phyloP scores from a whole-genome alignment of 192 early-diverging fungal species.

The Coemansia sp. region DNA sequence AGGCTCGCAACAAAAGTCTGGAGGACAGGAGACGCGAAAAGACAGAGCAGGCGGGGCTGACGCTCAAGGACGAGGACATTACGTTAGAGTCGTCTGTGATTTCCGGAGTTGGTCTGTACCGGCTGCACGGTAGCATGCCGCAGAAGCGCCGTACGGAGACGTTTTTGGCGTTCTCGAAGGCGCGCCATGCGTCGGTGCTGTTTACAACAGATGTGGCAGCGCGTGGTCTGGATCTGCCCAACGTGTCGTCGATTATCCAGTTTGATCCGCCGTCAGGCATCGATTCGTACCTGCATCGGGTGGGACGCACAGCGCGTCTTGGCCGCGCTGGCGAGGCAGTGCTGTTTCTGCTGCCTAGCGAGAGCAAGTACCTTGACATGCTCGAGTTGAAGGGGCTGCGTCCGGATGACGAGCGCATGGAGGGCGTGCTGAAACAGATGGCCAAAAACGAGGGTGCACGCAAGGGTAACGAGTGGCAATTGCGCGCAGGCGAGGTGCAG shows the following conservation, averaged over 20 bases:
- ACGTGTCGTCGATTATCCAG: slow-evolving; percentile 89
- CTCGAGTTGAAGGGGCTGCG: slow-evolving; percentile 65
- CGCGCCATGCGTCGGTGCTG: slow-evolving; percentile 65
- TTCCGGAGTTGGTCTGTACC: slow-evolving; percentile 68
- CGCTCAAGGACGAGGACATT: slow-evolving; percentile 42
- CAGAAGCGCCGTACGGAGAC: slow-evolving; percentile 77
- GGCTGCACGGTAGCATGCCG: slow-evolving; percentile 86
- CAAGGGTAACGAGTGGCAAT: slow-evolving; percentile 43
- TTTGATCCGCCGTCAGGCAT: slow-evolving; percentile 95
- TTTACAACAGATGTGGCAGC: slow-evolving; percentile 98
- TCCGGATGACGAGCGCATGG: slow-evolving; percentile 62
- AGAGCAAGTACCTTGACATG: slow-evolving; percentile 70
- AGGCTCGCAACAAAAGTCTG: neutral
- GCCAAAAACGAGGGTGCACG: slow-evolving; percentile 54
- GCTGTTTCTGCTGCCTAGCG: slow-evolving; percentile 87
- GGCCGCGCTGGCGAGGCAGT: slow-evolving; percentile 85
- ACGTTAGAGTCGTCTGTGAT: slow-evolving; percentile 58
- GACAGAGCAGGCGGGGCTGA: slow-evolving; percentile 26
- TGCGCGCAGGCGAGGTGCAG: slow-evolving; percentile 48
- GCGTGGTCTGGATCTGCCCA: slow-evolving; percentile 94
- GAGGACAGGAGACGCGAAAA: neutral
- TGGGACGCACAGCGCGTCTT: slow-evolving; percentile 93
- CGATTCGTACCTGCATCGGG: slow-evolving; percentile 94
- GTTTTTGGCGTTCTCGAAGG: slow-evolving; percentile 68
- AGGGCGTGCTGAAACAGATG: slow-evolving; percentile 54